Evolutionary conservation across 495 filamentous ascomycete species (phyloP).

Genomic region (Penicillium atrosanguineum): DNA sequence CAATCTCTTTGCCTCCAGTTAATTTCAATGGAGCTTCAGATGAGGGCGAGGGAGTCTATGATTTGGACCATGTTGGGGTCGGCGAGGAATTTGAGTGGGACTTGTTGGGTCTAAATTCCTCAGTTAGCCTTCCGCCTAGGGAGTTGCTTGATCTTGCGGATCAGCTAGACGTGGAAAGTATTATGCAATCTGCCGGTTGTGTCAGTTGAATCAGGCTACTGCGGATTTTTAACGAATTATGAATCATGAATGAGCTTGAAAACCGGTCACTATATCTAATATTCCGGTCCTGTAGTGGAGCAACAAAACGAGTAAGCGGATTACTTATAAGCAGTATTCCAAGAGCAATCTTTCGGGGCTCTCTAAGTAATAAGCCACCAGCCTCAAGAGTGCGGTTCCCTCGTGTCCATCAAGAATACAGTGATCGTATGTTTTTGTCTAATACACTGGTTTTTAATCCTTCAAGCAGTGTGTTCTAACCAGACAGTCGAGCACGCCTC

Average conservation of each 20-base stretch:
- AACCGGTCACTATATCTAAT: neutral
- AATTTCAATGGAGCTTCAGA: slow-evolving; percentile 1
- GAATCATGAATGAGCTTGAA: neutral
- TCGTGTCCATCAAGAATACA: no score
- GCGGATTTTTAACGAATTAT: neutral
- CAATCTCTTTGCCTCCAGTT: neutral
- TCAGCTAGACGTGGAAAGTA: slow-evolving; percentile 31
- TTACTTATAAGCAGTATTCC: neutral
- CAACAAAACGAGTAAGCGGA: neutral
- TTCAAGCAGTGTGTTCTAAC: no score
- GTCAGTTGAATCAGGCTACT: slow-evolving; percentile 1
- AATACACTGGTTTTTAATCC: no score
- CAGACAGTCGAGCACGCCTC: no score
- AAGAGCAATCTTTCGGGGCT: slow-evolving; percentile 81
- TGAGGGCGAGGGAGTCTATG: slow-evolving; percentile 13
- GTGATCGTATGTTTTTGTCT: no score
- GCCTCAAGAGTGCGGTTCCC: slow-evolving; percentile 74
- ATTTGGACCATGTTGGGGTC: slow-evolving; percentile 19
- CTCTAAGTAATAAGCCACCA: slow-evolving; percentile 83
- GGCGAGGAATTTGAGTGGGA: slow-evolving; percentile 31
- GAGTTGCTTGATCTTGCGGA: slow-evolving; percentile 30
- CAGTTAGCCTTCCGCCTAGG: slow-evolving; percentile 25
- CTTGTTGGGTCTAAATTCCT: slow-evolving; percentile 23
- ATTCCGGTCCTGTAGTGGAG: neutral
- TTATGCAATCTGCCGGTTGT: slow-evolving; percentile 25